These are phyloP conservation scores for Wickerhamiella siamensis DNA, from an alignment of 805 yeast species.

Conservation along the genomic window DNA sequence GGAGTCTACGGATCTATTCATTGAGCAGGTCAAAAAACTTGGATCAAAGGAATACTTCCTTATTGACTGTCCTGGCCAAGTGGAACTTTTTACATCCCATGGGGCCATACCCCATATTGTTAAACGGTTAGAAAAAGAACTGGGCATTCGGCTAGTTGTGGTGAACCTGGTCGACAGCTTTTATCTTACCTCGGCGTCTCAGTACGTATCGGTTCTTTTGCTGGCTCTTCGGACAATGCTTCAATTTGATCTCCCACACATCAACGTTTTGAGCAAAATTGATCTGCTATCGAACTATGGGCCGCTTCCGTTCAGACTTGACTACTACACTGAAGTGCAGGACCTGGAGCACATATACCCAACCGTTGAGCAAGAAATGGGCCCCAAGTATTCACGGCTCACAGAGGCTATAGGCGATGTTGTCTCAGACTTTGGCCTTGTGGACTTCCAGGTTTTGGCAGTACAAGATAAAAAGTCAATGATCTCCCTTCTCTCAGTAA, in stretches of 20 bases:
- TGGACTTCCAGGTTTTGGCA: slow-evolving; percentile 75
- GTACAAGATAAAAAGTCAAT: slow-evolving; percentile 86
- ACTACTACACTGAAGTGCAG: slow-evolving; percentile 85
- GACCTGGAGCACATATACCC: slow-evolving; percentile 61
- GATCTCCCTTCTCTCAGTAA: slow-evolving; percentile 61
- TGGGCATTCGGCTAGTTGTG: slow-evolving; percentile 54
- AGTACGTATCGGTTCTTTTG: slow-evolving; percentile 67
- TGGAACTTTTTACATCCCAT: slow-evolving; percentile 86
- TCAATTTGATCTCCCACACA: slow-evolving; percentile 82
- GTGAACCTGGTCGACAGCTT: slow-evolving; percentile 75
- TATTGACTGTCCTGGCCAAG: slow-evolving; percentile 85
- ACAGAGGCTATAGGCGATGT: slow-evolving; percentile 70
- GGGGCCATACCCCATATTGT: slow-evolving; percentile 58
- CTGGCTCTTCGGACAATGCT: slow-evolving; percentile 83
- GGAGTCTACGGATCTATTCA: slow-evolving; percentile 42
- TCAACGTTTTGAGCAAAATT: slow-evolving; percentile 84
- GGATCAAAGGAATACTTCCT: slow-evolving; percentile 49
- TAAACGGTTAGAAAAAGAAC: slow-evolving; percentile 42
- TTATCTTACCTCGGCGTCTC: slow-evolving; percentile 74
- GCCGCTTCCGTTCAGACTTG: slow-evolving; percentile 58
- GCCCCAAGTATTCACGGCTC: slow-evolving; percentile 46
- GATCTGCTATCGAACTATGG: slow-evolving; percentile 71
- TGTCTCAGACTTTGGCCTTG: slow-evolving; percentile 74
- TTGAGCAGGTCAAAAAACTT: slow-evolving; percentile 41
- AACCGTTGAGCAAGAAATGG: slow-evolving; percentile 48